Evolutionary conservation across 1,284 basidiomycete genomes (phyloP).

Genomic region (Rhodotorula mucilaginosa): DNA sequence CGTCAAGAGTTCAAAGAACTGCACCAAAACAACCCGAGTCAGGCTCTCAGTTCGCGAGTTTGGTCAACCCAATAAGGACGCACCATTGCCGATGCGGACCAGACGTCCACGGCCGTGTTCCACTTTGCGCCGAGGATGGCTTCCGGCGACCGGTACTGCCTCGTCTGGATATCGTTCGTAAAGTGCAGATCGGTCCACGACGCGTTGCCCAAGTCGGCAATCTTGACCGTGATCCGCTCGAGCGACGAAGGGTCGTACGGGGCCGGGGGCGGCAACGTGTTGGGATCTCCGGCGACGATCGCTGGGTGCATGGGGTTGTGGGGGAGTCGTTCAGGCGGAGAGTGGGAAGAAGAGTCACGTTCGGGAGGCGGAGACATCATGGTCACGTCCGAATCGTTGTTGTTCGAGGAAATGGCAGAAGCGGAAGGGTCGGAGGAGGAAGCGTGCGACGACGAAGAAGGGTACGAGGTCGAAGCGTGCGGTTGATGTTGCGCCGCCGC

Average conservation of each 20-base stretch:
- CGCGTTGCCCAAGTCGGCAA: constrained; percentile 75
- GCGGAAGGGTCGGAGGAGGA: constrained; percentile 5
- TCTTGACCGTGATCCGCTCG: constrained; percentile 96
- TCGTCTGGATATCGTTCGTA: constrained; percentile 93
- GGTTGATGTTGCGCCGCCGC: constrained; percentile 12
- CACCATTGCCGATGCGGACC: constrained; percentile 93
- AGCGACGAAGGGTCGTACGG: constrained; percentile 59
- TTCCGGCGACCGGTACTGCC: constrained; percentile 96
- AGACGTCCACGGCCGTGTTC: constrained; percentile 92
- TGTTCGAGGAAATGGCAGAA: constrained; percentile 6
- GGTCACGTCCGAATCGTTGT: constrained; percentile 37
- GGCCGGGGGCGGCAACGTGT: constrained; percentile 52
- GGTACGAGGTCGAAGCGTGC: constrained; percentile 15
- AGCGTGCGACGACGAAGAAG: constrained; percentile 13
- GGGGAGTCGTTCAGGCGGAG: constrained; percentile 39
- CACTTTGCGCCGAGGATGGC: constrained; percentile 95
- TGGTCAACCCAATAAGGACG: constrained; percentile 45
- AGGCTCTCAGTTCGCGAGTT: not conserved
- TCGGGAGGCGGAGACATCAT: constrained; percentile 34
- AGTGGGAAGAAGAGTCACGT: constrained; percentile 26
- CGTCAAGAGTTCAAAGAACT: constrained; percentile 88
- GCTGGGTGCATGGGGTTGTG: constrained; percentile 48
- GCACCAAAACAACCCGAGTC: not conserved
- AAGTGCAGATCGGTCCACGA: constrained; percentile 85
- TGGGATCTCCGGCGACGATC: constrained; percentile 58